Base-by-base conservation (phyloP, 441 rosid genomes). In the Populus hybrid region DNA sequence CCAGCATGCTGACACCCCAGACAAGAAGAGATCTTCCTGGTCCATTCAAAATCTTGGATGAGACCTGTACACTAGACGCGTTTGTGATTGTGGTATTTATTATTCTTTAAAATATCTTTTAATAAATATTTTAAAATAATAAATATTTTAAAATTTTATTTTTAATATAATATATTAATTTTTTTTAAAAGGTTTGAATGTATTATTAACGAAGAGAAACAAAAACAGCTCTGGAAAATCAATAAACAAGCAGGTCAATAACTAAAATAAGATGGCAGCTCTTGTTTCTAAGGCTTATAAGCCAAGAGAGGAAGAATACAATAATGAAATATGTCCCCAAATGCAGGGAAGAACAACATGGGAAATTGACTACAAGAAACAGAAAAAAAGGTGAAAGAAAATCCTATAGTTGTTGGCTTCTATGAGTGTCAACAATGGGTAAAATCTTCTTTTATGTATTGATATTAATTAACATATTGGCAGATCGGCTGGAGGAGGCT, bases 401-500 rank as follows among this genome's bases (percentile, higher is more conserved):
- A 8, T n/a, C 18, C 7, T 63, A 1, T 38, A 26, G 10, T 5
- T 26, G 10, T 4, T 63, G 75, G n/a, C 73, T 73, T 18, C 40
- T 63, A 21, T 40, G 20, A 57, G 20, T 30, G 8, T 46, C 46
- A 1, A 32, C 36, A 32, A 69, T 6, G 42, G 36, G 72, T 30
- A 69, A 12, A 30, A 30, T 68, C 10, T 30, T 11, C 20, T 69
- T 12, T 6, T 16, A n/a, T 16, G 71, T 57, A 5, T 26, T 64
- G 14, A 34, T 16, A 21, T 50, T 1, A 6, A 26, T 84, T 83
- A 93, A 76, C 99, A 93, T 6, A 80, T 10, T 54, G 98, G 97
- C 28, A 86, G 81, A 89, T 95, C 99, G 21, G 7, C 76, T 2
- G 99, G 99, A 32, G 98, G 91, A 68, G 88, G 83, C 87, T 87